These are phyloP conservation scores for Neurospora intermedia DNA, from an alignment of 495 filamentous ascomycete species.

Conservation along the genomic window DNA sequence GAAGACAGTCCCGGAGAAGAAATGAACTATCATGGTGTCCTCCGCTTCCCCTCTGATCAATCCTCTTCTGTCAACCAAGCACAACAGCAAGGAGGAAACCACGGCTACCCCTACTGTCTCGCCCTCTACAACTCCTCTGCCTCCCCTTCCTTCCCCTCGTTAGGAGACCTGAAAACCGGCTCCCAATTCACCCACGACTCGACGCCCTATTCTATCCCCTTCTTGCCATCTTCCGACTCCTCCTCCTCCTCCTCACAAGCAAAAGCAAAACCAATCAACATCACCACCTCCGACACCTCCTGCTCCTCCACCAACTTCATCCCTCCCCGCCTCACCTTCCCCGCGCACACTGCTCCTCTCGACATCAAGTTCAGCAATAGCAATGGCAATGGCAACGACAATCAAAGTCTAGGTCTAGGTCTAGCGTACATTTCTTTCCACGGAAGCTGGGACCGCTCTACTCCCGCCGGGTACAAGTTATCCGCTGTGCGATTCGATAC, in stretches of 20 bases:
- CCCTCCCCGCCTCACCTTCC: constrained; percentile 43
- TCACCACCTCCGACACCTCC: constrained; percentile 30
- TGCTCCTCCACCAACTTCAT: constrained; percentile 28
- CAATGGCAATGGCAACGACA: constrained; percentile 6
- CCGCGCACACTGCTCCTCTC: constrained; percentile 49
- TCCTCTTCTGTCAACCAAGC: constrained; percentile 14
- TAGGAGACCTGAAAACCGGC: constrained; percentile 19
- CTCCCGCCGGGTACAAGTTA: constrained; percentile 47
- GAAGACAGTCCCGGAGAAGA: constrained; percentile 65
- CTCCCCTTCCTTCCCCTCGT: constrained; percentile 20
- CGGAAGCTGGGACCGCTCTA: constrained; percentile 42
- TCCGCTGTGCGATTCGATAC: constrained; percentile 31
- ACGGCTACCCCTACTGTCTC: constrained; percentile 63
- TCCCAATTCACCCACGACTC: constrained; percentile 25
- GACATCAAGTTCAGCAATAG: constrained; percentile 43
- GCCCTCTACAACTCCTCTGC: constrained; percentile 45
- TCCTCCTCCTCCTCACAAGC: no score
- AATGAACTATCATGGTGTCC: constrained; percentile 57
- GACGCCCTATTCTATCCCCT: neutral
- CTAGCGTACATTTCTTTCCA: constrained; percentile 33
- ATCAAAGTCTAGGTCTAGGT: constrained; percentile 6
- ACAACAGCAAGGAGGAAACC: constrained; percentile 29
- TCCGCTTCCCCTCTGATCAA: constrained; percentile 25
- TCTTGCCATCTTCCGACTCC: neutral
- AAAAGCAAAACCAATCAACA: constrained; percentile 1